Evolutionary conservation across 1,284 basidiomycete genomes (phyloP).

Genomic region (Leccinum fuscescens): DNA sequence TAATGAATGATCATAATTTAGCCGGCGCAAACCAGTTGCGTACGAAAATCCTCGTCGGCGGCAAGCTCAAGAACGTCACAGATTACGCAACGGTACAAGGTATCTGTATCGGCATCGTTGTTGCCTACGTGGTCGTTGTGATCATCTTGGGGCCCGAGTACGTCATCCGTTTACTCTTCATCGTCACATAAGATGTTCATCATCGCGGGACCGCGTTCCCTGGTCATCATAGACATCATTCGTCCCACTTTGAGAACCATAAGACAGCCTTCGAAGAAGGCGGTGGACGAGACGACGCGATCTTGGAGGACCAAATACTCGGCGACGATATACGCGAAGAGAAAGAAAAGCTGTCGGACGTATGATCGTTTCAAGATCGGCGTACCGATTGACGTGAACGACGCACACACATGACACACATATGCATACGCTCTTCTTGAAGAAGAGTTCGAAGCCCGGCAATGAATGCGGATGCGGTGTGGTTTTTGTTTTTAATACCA

Average conservation of each 20-base stretch:
- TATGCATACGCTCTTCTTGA: not conserved
- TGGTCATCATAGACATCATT: slow-evolving; percentile 56
- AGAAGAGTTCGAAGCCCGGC: not conserved
- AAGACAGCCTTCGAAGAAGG: slow-evolving; percentile 80
- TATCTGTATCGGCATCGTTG: slow-evolving; percentile 79
- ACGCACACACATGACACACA: not conserved
- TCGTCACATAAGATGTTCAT: not conserved
- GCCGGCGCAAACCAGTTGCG: slow-evolving; percentile 58
- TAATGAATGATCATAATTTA: slow-evolving; percentile 25
- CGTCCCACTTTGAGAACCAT: slow-evolving; percentile 80
- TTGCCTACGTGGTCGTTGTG: slow-evolving; percentile 67
- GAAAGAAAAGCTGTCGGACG: not conserved
- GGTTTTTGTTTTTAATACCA: not conserved
- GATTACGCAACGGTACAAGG: slow-evolving; percentile 88
- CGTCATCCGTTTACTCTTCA: slow-evolving; percentile 25
- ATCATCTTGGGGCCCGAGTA: slow-evolving; percentile 75
- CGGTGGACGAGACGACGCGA: slow-evolving; percentile 51
- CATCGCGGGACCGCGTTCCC: not conserved
- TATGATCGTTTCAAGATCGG: not conserved
- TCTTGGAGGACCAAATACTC: slow-evolving; percentile 17
- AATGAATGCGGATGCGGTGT: not conserved
- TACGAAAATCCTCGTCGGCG: slow-evolving; percentile 52
- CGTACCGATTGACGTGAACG: not conserved
- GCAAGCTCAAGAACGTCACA: slow-evolving; percentile 47
- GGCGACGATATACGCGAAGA: not conserved